These are phyloP conservation scores for Eucalyptus victrix DNA, from an alignment of 345 rosid genomes.

Conservation along the genomic window DNA sequence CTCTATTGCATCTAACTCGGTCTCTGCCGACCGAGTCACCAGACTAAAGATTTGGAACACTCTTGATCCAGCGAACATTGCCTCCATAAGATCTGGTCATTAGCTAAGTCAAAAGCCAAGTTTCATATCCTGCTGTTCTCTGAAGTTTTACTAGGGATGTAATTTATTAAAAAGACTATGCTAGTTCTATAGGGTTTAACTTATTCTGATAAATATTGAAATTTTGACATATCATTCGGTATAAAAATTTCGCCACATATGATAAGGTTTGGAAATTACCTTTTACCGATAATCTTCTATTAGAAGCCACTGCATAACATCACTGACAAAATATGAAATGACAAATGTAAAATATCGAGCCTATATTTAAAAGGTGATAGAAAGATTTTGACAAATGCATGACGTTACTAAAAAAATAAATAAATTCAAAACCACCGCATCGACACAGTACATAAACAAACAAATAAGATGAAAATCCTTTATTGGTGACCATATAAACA, in stretches of 20 bases:
- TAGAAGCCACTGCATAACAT: not conserved
- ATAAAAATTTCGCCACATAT: not conserved
- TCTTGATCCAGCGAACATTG: not conserved
- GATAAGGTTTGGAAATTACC: not conserved
- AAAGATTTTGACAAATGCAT: not conserved
- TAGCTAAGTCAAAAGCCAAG: too few species aligned
- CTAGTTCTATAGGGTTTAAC: not conserved
- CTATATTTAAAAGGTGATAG: not conserved
- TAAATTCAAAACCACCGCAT: not conserved
- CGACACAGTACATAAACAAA: not conserved
- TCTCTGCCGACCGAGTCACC: not conserved
- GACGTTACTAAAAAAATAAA: not conserved
- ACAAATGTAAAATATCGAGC: not conserved
- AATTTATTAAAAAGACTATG: not conserved
- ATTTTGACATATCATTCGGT: not conserved
- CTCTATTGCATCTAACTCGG: not conserved
- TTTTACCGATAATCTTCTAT: not conserved
- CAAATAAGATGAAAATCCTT: not conserved
- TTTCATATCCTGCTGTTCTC: not conserved
- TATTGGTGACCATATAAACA: not conserved
- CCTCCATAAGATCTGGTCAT: too few species aligned
- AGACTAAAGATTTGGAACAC: not conserved
- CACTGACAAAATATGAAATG: not conserved
- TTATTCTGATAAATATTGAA: not conserved
- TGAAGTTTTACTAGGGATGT: not conserved